Conservation (phyloP, 163 green algal genomes). For the Scenedesmus sp. region DNA sequence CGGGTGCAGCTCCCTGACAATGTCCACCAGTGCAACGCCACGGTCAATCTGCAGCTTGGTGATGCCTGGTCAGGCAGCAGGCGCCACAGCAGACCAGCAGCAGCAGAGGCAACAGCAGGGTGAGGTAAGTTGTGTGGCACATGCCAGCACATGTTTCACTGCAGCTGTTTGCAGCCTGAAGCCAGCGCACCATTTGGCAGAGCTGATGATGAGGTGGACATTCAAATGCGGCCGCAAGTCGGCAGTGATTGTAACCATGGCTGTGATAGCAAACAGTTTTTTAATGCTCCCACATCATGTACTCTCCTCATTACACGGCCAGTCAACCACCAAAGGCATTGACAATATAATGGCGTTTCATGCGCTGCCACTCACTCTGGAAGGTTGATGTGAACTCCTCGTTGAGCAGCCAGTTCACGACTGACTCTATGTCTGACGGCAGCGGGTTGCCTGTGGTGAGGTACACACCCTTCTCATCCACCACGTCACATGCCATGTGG, state of each 20-base stretch:
- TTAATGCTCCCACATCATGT: too few species aligned
- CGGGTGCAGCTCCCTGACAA: slow-evolving; percentile 93
- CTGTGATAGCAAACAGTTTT: too few species aligned
- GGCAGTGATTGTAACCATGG: too few species aligned
- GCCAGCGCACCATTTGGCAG: too few species aligned
- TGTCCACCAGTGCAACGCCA: slow-evolving; percentile 94
- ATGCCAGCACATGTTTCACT: too few species aligned
- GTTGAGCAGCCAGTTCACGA: slow-evolving; percentile 90
- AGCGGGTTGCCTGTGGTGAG: slow-evolving; percentile 91
- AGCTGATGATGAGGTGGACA: too few species aligned
- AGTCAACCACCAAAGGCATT: too few species aligned
- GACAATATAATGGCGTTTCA: not conserved
- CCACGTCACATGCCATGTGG: slow-evolving; percentile 79
- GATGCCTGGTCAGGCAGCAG: slow-evolving; percentile 68
- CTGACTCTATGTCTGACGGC: slow-evolving; percentile 88
- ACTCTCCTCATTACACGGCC: too few species aligned
- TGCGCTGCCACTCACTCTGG: slow-evolving; percentile 65
- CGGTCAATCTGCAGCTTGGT: slow-evolving; percentile 82
- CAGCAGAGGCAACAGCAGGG: not conserved
- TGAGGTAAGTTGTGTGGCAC: not conserved
- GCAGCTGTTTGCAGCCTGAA: too few species aligned
- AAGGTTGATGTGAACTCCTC: slow-evolving; percentile 82
- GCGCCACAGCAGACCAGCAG: not conserved
- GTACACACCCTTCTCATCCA: slow-evolving; percentile 90
- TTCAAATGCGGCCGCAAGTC: too few species aligned